These are phyloP conservation scores for Dothistroma septosporum DNA, from an alignment of 2,329 filamentous ascomycete species.

Conservation along the genomic window DNA sequence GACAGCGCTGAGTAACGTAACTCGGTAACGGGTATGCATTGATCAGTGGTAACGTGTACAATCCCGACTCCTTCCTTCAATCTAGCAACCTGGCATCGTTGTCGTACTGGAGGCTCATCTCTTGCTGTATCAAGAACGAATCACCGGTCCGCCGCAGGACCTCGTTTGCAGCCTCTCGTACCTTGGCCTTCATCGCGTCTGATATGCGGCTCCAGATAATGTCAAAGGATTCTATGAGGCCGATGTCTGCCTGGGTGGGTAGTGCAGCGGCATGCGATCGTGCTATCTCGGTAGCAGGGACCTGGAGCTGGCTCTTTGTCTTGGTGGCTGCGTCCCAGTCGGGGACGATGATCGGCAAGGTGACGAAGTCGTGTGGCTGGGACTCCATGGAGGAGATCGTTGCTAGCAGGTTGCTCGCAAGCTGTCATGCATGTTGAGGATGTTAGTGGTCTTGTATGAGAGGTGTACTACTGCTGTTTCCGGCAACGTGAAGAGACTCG, in stretches of 20 bases:
- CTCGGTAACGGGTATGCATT: background rate
- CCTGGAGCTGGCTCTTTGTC: conserved; percentile 1
- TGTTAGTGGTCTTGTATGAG: background rate
- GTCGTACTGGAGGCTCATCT: conserved; percentile 22
- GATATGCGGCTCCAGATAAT: conserved; percentile 15
- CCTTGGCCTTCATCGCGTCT: conserved; percentile 25
- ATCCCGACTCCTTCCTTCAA: conserved; percentile 10
- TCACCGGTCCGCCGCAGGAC: conserved; percentile 29
- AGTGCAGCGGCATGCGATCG: conserved; percentile 2
- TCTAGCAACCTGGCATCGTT: conserved; percentile 32
- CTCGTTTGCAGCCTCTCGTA: conserved; percentile 28
- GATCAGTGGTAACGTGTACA: background rate
- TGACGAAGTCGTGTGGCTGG: conserved; percentile 21
- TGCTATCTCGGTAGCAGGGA: conserved; percentile 5
- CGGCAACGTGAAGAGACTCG: background rate
- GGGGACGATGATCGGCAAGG: conserved; percentile 26
- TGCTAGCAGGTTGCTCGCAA: background rate
- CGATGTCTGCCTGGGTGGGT: conserved; percentile 6
- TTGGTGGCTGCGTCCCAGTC: conserved; percentile 20
- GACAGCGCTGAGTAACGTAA: conserved; percentile 36
- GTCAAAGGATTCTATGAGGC: conserved; percentile 21
- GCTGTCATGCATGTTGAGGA: background rate
- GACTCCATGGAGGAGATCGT: conserved; percentile 3
- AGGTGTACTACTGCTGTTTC: background rate
- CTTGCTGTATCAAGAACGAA: conserved; percentile 8